Percentiles rank a stretch among this genome's conserved stretches.
These are phyloP conservation scores for Suillus decipiens DNA, from an alignment of 768 basidiomycete species.

Conservation along the genomic window DNA sequence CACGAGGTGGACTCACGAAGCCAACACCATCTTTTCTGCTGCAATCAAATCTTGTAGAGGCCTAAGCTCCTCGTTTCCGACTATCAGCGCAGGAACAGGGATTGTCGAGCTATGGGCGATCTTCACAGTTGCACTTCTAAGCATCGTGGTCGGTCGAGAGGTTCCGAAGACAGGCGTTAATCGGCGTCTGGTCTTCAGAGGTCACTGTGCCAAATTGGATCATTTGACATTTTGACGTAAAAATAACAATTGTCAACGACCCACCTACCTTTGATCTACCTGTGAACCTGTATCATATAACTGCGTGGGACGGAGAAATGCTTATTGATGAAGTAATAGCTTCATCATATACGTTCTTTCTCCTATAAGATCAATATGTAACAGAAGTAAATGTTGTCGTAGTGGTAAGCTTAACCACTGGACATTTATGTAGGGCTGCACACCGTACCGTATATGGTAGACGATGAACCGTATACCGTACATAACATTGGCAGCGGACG, in stretches of 20 bases:
- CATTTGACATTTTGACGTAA: not conserved
- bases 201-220: not conserved
- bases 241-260: not conserved
- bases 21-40: constrained; percentile 80
- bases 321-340: not conserved
- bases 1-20: constrained; percentile 51
- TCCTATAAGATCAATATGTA: not conserved
- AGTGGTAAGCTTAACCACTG: too few species aligned
- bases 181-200: not conserved
- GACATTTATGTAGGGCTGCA: too few species aligned
- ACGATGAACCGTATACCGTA: too few species aligned
- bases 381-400: too few species aligned
- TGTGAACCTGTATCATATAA: not conserved
- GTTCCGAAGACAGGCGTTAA: not conserved
- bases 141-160: constrained; percentile 47
- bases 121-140: constrained; percentile 75
- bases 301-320: not conserved
- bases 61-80: constrained; percentile 73
- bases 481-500: too few species aligned
- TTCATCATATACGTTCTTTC: not conserved
- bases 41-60: constrained; percentile 88
- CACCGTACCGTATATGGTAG: too few species aligned
- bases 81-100: constrained; percentile 49
- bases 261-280: not conserved
- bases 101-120: constrained; percentile 89